Evolutionary conservation across 1,139 yeast genomes (phyloP), one percentile per base, ranked within the genome.

Genomic region (Magnusiomyces paraingens): DNA sequence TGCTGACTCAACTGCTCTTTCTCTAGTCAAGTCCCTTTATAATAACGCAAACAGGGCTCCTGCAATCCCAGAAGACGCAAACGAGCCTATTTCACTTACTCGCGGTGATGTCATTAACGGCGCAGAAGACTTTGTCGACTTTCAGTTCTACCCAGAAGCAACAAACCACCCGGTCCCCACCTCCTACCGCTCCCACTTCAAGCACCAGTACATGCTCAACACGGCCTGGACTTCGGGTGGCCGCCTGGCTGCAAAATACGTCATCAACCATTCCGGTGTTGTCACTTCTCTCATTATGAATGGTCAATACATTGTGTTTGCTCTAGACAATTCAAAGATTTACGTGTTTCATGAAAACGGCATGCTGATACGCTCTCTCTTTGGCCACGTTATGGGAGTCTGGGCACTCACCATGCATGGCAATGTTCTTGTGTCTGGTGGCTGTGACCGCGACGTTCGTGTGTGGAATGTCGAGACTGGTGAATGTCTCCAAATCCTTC

Each of bases 331-430:
- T 58, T 71, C 76, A 51, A 69, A 71, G 53, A 73, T 73, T 40
- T 72, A 70, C 55, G 75, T 73, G 21, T 73, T 73, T 59, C 62
- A 71, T 38, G 76, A 79, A 47, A 84, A 86, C n/a, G 97, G 97
- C 2, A 74, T 78, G 51, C 73, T 86, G 54, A 64, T 85, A n/a
- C 76, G 81, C 50, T 84, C 86, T 1, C 73, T 91, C 50, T 78
- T 79, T 56, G 98, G 98, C 4, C 98, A 93, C 65, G 95, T 87
- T 56, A 96, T 96, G 64, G 98, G 98, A 46, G 98, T 93, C 11
- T 93, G 99, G 99, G 97, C 98, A 1, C 75, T 91, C 65, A 87
- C 90, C 63, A 85, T 89, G 63, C 77, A 77, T 55, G 89, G 87
- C 2, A 83, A 86, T 66, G 84, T 89, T 8, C 73, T 90, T 39